Evolutionary conservation across 2,329 filamentous ascomycete species (phyloP).

Genomic region (Teratosphaeria destructans): DNA sequence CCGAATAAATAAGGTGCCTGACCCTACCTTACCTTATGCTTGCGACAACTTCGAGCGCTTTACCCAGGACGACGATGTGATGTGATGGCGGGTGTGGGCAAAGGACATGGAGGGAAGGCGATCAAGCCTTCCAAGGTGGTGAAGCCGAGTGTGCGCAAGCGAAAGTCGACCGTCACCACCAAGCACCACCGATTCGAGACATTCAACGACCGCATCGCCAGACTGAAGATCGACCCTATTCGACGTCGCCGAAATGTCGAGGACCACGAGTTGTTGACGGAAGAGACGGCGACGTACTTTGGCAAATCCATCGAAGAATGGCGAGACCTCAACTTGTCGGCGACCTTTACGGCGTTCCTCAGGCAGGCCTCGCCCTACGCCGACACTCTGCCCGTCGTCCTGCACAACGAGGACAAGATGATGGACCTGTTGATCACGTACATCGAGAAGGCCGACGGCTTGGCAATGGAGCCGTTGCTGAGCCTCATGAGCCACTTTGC

Average conservation of each 20-base stretch:
- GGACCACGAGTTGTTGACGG: slow-evolving; percentile 65
- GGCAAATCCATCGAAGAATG: slow-evolving; percentile 74
- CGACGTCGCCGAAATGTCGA: slow-evolving; percentile 59
- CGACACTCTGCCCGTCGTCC: slow-evolving; percentile 82
- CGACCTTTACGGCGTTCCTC: slow-evolving; percentile 67
- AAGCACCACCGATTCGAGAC: slow-evolving; percentile 86
- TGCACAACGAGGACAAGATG: slow-evolving; percentile 82
- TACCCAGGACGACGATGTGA: slow-evolving; percentile 18
- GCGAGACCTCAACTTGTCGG: slow-evolving; percentile 82
- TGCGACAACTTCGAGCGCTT: background rate
- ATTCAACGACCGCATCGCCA: slow-evolving; percentile 81
- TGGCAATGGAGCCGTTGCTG: slow-evolving; percentile 75
- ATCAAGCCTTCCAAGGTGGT: slow-evolving; percentile 25
- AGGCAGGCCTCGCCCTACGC: slow-evolving; percentile 65
- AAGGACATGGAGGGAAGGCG: slow-evolving; percentile 18
- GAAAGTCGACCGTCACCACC: slow-evolving; percentile 59
- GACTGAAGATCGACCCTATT: slow-evolving; percentile 86
- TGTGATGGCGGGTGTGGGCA: slow-evolving; percentile 32
- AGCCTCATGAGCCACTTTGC: slow-evolving; percentile 86
- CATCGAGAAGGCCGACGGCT: slow-evolving; percentile 65
- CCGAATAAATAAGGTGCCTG: background rate
- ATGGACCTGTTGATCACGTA: slow-evolving; percentile 66
- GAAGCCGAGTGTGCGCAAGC: slow-evolving; percentile 50
- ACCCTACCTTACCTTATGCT: background rate
- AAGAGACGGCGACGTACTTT: slow-evolving; percentile 78